Base-by-base conservation (phyloP, 305 asterid genomes). In the Solanum hybrid region DNA sequence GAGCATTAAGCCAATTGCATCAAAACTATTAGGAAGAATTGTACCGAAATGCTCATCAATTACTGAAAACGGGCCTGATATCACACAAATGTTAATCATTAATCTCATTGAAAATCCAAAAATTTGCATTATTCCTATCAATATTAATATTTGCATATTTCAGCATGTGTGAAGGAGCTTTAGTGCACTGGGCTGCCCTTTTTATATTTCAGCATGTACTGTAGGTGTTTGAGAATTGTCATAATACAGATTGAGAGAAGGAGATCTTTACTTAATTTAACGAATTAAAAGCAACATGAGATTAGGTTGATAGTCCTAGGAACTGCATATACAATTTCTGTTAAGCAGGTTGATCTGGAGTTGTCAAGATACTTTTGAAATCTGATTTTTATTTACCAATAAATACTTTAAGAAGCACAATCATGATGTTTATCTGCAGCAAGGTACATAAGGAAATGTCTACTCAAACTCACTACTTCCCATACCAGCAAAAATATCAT, bases 1-100 rank as follows among this genome's bases (percentile, higher is more conserved):
- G 92, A 96, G 98, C 99, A 97, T 95, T 91, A 96, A 92, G 89
- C 99, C 99, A 92, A 96, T 97, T 33, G 99, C 99, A 86, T 97
- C 99, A 92, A 92, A 96, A 93, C 96, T 95, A 92, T 94, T 97
- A 65, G 96, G 96, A 90, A 97, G 99, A 87, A 96, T 91, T 36
- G 96, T 91, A 93, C 94, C 94, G 89, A 97, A 92, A 92, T 95
- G 99, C 89, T 97, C 99, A 31, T 97, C 98, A 89, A 96, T 94
- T 78, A 97, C 98, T 26, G 96, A 87, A 91, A 97, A 95, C 70
- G 99, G 99, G 45, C 99, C 98, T 93, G 99, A 79, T 75, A 93
- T 89, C 91, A 88, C 70, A 91, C 90, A 86, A 94, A 87, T 92
- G 61, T n/a, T 12, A 4, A 79, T 24, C 87, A 89, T 79, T 39